Base-by-base conservation (phyloP, 345 rosid species). In the Physaria fendleri region DNA sequence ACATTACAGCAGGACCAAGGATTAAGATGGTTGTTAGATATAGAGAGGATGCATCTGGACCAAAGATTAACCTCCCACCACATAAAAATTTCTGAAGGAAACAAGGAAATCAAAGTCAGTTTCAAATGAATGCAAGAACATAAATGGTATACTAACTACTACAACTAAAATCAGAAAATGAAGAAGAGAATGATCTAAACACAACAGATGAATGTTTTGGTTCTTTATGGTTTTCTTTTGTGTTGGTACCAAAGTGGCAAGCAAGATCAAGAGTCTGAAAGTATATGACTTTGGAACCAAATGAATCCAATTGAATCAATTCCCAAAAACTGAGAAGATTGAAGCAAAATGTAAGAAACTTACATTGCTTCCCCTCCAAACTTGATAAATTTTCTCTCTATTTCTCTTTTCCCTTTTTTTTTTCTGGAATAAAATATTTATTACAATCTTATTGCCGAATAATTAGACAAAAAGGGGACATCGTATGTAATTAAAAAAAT, bases 361-460 rank as follows among this genome's bases (percentile, higher is more conserved):
- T 67, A 92, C 97, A 86, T 92, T 92, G 87, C 91, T 92, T 67
- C 97, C 98, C 72, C 83, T 80, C 98, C 98, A 92, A 54, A 80
- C 76, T 79, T 83, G 85, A 76, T 88, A 86, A 23, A 83, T 45
- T 50, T 45, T 52, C 29, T 21, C 40, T 42, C 28, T 17, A 39
- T 21, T 23, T 15, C 2, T 4, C 5, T 6, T 5, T 22, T 17
- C 4, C 8, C 2, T 28, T 3, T 9, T 11, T 1, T 29, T 32
- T n/a, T n/a, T 21, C n/a, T n/a, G n/a, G n/a, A 41, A 51, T 16
- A 24, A 35, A 7, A 2, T 29, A 16, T 14, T 12, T 25, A 37
- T 53, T 35, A 61, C 53, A 53, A 41, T 21, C 32, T 52, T 44
- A 37, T 68, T n/a, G 5, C 9, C 34, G 48, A 52, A 53, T 52